These are phyloP conservation scores for Trametes pubescens DNA, from an alignment of 1,284 basidiomycete genomes.

Conservation along the genomic window DNA sequence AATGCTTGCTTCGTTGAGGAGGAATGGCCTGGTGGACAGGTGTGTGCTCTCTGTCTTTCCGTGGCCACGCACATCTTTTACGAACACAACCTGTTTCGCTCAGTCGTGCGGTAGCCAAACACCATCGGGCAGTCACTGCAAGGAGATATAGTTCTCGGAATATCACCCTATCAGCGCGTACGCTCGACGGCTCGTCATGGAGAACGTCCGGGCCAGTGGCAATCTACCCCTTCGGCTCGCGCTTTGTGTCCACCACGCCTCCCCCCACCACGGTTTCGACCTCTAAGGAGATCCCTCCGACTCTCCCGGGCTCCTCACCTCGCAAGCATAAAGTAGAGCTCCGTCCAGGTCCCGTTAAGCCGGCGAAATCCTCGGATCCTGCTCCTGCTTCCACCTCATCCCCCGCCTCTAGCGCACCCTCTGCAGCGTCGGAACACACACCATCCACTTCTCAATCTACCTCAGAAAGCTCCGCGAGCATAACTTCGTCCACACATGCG, in stretches of 20 bases:
- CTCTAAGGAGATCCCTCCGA: slow-evolving; percentile 27
- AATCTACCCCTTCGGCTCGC: slow-evolving; percentile 17
- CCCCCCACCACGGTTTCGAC: slow-evolving; percentile 41
- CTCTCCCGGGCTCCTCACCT: slow-evolving; percentile 32
- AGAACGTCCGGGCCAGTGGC: slow-evolving; percentile 16
- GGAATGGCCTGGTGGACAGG: slow-evolving; percentile 46
- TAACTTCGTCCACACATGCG: slow-evolving; percentile 5
- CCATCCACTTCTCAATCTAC: slow-evolving; percentile 5
- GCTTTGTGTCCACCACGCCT: slow-evolving; percentile 34
- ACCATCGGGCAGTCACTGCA: slow-evolving; percentile 20
- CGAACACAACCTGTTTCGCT: neutral
- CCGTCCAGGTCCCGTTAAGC: slow-evolving; percentile 70
- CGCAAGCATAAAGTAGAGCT: slow-evolving; percentile 68
- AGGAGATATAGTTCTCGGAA: slow-evolving; percentile 25
- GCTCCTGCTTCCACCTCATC: slow-evolving; percentile 17
- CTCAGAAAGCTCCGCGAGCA: slow-evolving; percentile 23
- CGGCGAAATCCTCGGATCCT: slow-evolving; percentile 37
- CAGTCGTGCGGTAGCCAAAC: slow-evolving; percentile 34
- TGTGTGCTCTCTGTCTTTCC: slow-evolving; percentile 24
- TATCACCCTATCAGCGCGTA: slow-evolving; percentile 14
- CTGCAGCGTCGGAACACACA: slow-evolving; percentile 9
- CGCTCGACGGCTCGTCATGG: slow-evolving; percentile 17
- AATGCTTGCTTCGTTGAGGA: slow-evolving; percentile 45
- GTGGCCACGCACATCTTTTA: slow-evolving; percentile 3
- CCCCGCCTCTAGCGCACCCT: neutral